Base-by-base conservation (phyloP, 352 stramenopile genomes). In the Globisporangium nodosum region DNA sequence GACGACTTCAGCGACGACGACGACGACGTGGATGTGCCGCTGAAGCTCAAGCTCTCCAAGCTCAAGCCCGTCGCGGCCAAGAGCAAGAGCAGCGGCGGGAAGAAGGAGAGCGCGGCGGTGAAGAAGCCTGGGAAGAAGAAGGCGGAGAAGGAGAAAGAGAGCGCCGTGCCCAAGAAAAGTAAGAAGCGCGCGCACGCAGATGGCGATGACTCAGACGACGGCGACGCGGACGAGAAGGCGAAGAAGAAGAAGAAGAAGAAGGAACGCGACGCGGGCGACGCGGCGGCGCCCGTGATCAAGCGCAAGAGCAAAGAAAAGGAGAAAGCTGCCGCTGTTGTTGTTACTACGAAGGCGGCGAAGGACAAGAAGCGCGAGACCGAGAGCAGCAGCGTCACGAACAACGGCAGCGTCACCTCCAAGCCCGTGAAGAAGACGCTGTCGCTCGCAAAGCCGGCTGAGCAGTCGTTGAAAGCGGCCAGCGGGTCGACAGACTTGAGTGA, bases 1-100 rank as follows among this genome's bases (percentile, higher is more conserved):
- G 61, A 62, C 35, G 35, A 78, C 48, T 56, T 51, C 20, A 61
- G 48, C 49, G 69, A 79, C 35, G 66, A 76, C 12, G 65, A 74
- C 37, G 63, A 68, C 45, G 70, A 77, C 43, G 65, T 54, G 21
- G 66, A 65, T 16, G 63, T 15, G 58, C 35, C 54, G 46, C 46
- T 56, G 8, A 65, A 61, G 54, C 30, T 56, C 13, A 65, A 61
- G 47, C 30, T 54, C 37, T 61, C 62, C 16, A 58, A 51, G 49
- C n/a, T 52, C 63, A 69, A 43, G 65, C 54, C 2, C 49, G 46
- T 56, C 12, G 40, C 30, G 16, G 63, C 61, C 21, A 68, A 65
- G 45, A 45, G 40, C 20, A 73, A 65, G 8, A 49, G 18, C 43
- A 12, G 45, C 45, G 24, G n/a, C 45, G 24, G 11, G 8, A 49